Evolutionary conservation across 345 rosid species (phyloP).

Genomic region (Cardiospermum halicacabum): DNA sequence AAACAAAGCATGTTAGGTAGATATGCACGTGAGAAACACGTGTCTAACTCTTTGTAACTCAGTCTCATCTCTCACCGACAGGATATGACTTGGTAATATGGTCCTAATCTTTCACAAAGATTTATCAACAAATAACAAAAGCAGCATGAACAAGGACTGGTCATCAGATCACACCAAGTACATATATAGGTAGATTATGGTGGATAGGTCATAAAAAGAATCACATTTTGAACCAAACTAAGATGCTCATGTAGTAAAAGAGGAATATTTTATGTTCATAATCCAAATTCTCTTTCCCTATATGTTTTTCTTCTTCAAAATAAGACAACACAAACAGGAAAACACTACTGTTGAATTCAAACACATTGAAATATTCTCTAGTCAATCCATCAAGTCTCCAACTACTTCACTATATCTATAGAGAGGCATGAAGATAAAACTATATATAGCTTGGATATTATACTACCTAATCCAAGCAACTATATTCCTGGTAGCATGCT

Average conservation of each 20-base stretch:
- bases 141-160: not conserved
- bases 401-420: not conserved
- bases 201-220: not conserved
- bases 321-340: not conserved
- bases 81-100: not conserved
- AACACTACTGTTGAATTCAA: not conserved
- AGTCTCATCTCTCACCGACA: slow-evolving; percentile 3
- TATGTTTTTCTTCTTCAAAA: not conserved
- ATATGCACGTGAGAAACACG: slow-evolving; percentile 14
- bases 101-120: not conserved
- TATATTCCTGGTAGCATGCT: not conserved
- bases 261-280: not conserved
- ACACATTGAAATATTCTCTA: not conserved
- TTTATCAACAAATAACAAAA: not conserved
- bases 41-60: not conserved
- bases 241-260: not conserved
- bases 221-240: not conserved
- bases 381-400: not conserved
- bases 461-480: not conserved
- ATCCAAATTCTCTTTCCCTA: not conserved
- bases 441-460: not conserved
- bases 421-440: not conserved
- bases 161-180: not conserved
- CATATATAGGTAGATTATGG: too few relatives aligned
- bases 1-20: slow-evolving; percentile 1